Percentiles rank a stretch among this genome's conserved stretches.
Evolutionary conservation across 2,329 filamentous ascomycete species (phyloP).

Genomic region (Diaporthe vaccinii): DNA sequence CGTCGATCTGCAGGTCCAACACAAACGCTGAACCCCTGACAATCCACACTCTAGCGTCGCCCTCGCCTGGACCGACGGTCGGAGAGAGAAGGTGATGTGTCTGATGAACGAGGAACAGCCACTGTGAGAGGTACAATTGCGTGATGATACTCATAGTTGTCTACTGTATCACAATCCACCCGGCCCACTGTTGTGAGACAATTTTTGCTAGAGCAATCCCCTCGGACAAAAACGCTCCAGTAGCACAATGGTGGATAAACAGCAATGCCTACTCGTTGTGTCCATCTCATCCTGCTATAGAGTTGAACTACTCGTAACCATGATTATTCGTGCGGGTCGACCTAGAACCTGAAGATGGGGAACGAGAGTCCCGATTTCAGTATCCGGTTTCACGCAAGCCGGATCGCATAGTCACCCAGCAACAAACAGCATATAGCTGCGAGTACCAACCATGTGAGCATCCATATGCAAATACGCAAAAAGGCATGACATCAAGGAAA

Average conservation of each 20-base stretch:
- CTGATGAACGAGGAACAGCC: background rate
- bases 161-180: slow-evolving; percentile 5
- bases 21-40: slow-evolving; percentile 8
- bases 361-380: background rate
- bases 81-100: background rate
- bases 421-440: background rate
- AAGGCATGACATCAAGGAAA: background rate
- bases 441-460: background rate
- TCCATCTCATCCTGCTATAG: background rate
- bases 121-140: background rate
- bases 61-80: slow-evolving; percentile 1
- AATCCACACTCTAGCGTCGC: slow-evolving; percentile 17
- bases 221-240: background rate
- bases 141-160: background rate
- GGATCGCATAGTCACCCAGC: background rate
- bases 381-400: background rate
- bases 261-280: background rate
- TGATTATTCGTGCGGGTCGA: background rate
- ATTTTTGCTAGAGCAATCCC: background rate
- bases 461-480: background rate
- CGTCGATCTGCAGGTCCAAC: slow-evolving; percentile 24
- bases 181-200: slow-evolving; percentile 16
- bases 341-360: background rate
- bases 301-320: background rate
- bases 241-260: background rate